phyloP scores from a whole-genome alignment of 1,284 basidiomycete genomes.

The Blastosporella zonata region DNA sequence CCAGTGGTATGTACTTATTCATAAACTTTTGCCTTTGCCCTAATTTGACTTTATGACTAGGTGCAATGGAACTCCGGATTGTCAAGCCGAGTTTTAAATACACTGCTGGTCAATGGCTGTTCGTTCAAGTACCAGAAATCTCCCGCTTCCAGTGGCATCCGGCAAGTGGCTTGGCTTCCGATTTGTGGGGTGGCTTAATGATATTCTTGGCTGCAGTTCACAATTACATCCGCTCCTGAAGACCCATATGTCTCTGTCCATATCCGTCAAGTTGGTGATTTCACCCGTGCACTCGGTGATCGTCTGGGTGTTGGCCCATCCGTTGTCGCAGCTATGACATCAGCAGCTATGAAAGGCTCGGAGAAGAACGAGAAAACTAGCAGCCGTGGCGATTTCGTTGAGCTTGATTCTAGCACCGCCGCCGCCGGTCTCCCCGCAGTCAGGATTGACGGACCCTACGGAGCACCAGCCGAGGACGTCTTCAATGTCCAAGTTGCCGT shows the following conservation, averaged over 20 bases:
- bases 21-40: background rate
- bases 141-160: slow-evolving; percentile 88
- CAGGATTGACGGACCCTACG: slow-evolving; percentile 84
- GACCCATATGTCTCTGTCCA: slow-evolving; percentile 88
- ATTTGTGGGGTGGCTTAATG: background rate
- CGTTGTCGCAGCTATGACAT: slow-evolving; percentile 71
- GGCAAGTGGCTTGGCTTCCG: slow-evolving; percentile 40
- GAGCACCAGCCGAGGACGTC: slow-evolving; percentile 88
- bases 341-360: slow-evolving; percentile 68
- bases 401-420: slow-evolving; percentile 54
- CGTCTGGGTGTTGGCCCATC: slow-evolving; percentile 78
- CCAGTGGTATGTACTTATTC: slow-evolving; percentile 57
- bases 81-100: slow-evolving; percentile 87
- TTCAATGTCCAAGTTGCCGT: slow-evolving; percentile 84
- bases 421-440: slow-evolving; percentile 63
- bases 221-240: slow-evolving; percentile 89
- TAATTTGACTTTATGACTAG: slow-evolving; percentile 28
- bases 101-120: slow-evolving; percentile 88
- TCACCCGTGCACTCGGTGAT: slow-evolving; percentile 76
- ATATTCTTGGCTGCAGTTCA: slow-evolving; percentile 54
- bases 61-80: slow-evolving; percentile 88
- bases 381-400: slow-evolving; percentile 73
- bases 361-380: slow-evolving; percentile 58
- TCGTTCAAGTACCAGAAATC: slow-evolving; percentile 82
- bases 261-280: slow-evolving; percentile 90